Percentiles rank a stretch among this genome's conserved stretches.
phyloP scores from a whole-genome alignment of 1,139 yeast species.

The Debaryomyces subglobosus region DNA sequence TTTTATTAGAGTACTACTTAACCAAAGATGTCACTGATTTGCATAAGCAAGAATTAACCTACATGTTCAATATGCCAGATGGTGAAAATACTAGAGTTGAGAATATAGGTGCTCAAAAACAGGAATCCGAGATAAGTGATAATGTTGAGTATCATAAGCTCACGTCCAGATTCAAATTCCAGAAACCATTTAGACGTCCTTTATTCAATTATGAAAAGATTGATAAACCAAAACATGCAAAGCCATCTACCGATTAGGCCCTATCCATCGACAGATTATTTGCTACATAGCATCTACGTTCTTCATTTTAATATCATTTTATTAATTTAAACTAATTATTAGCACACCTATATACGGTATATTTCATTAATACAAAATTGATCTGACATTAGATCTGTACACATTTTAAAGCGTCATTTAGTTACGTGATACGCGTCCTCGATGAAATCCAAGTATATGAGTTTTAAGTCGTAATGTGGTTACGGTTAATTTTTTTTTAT shows the following conservation, averaged over 20 bases:
- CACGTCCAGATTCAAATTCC: constrained; percentile 21
- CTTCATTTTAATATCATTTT: neutral
- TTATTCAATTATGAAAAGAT: constrained; percentile 28
- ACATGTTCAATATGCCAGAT: constrained; percentile 25
- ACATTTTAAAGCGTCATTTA: neutral
- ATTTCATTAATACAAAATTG: neutral
- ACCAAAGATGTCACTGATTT: constrained; percentile 31
- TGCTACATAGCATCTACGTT: neutral
- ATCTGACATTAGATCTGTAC: neutral
- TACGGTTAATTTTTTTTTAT: no score
- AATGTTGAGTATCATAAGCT: constrained; percentile 22
- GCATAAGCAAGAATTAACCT: constrained; percentile 30
- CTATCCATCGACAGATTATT: neutral
- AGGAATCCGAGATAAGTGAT: constrained; percentile 14
- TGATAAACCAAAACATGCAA: constrained; percentile 23
- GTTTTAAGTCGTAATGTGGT: neutral
- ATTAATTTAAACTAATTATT: neutral
- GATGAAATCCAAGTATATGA: neutral
- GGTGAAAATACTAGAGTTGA: constrained; percentile 22
- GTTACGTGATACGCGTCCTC: neutral
- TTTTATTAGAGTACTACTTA: constrained; percentile 33
- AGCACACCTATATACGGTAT: neutral
- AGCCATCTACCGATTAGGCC: constrained; percentile 9
- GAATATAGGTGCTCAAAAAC: constrained; percentile 20
- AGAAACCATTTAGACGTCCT: constrained; percentile 26